A percentile compares a stretch with the other conserved stretches of the same genome.
phyloP scores from a whole-genome alignment of 345 rosid genomes.

The Moringa oleifera region DNA sequence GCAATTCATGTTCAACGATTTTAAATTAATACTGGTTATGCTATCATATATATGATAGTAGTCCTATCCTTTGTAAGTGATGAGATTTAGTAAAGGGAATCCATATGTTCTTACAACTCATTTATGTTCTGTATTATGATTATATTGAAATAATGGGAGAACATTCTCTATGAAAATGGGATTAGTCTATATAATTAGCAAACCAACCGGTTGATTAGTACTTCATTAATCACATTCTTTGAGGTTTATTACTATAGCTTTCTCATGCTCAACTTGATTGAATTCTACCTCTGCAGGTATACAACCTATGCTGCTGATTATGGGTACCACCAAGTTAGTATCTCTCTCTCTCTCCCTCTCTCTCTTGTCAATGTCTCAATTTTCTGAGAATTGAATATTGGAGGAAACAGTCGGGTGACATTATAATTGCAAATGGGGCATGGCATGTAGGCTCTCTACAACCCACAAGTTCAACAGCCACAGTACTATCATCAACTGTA shows the following conservation, averaged over 20 bases:
- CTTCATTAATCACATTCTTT: too few relatives aligned
- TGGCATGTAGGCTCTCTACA: constrained; percentile 51
- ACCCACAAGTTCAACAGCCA: constrained; percentile 57
- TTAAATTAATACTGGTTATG: too few relatives aligned
- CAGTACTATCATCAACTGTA: constrained; percentile 66
- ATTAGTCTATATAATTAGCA: too few relatives aligned
- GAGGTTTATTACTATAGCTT: neutral
- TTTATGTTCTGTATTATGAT: too few relatives aligned
- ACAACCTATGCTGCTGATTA: constrained; percentile 62
- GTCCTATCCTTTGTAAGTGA: too few relatives aligned
- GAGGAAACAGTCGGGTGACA: neutral
- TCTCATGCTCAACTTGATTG: constrained; percentile 16
- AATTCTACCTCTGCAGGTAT: constrained; percentile 47
- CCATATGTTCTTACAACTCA: too few relatives aligned
- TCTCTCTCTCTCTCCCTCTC: constrained; percentile 2
- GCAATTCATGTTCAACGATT: too few relatives aligned
- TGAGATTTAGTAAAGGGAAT: too few relatives aligned
- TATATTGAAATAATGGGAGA: too few relatives aligned
- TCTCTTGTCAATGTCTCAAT: constrained; percentile 7
- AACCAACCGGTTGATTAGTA: too few relatives aligned
- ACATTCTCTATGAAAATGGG: too few relatives aligned
- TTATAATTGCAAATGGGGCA: constrained; percentile 5
- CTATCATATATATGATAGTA: too few relatives aligned
- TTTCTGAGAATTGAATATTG: neutral
- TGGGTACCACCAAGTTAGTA: constrained; percentile 70